Percentiles rank a stretch among this genome's conserved stretches.
phyloP scores from a whole-genome alignment of 208 protist species.

The Leishmania guyanensis region DNA sequence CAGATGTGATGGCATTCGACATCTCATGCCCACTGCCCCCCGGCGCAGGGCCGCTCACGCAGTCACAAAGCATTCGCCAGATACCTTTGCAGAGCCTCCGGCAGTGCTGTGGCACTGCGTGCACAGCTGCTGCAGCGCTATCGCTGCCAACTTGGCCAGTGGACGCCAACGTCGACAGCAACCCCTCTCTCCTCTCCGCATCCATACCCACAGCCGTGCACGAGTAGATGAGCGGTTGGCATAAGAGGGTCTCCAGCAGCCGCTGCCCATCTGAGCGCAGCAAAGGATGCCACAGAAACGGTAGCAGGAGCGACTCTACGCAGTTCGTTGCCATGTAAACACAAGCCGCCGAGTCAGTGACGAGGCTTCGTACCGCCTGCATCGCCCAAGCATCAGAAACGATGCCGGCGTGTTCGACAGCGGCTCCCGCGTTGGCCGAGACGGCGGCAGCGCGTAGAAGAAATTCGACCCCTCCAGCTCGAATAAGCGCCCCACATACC shows the following conservation, averaged over 20 bases:
- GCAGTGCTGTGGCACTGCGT: constrained; percentile 27
- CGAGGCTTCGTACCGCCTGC: constrained; percentile 13
- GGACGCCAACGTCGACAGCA: not conserved
- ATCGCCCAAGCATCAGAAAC: constrained; percentile 26
- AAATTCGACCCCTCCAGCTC: constrained; percentile 18
- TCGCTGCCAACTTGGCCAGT: not conserved
- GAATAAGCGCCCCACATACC: constrained; percentile 27
- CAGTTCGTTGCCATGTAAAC: constrained; percentile 27
- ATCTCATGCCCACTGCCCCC: constrained; percentile 1
- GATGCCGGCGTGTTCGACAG: not conserved
- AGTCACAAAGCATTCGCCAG: constrained; percentile 26
- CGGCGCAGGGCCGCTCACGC: constrained; percentile 14
- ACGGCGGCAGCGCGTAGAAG: constrained; percentile 16
- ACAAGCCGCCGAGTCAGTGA: constrained; percentile 9
- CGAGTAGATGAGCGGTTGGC: constrained; percentile 17
- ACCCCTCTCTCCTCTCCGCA: not conserved
- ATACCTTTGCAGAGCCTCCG: constrained; percentile 22
- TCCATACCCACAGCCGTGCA: not conserved
- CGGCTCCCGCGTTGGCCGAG: not conserved
- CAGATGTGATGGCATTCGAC: not conserved
- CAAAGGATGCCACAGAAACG: constrained; percentile 30
- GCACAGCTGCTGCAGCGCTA: not conserved
- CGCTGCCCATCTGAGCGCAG: constrained; percentile 20
- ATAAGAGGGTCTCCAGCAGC: constrained; percentile 26
- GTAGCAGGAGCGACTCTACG: constrained; percentile 16